Base-by-base conservation (phyloP, 225 moss, liverwort and hornwort species). In the Pseudoscleropodium purum region DNA sequence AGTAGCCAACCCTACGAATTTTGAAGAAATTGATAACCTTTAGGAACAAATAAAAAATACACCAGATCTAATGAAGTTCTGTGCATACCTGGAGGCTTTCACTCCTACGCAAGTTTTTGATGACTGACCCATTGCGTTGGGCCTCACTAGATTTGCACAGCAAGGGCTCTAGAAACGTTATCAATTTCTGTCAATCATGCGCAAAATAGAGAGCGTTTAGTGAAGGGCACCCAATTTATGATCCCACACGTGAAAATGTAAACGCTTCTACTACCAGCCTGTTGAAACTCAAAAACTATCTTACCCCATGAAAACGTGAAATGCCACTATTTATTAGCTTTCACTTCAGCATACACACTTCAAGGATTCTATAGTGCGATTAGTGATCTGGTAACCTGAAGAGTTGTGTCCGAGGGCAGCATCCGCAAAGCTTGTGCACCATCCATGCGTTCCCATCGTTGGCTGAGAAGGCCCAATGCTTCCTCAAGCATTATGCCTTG, bases 381-480 rank as follows among this genome's bases (percentile, higher is more conserved):
- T 39, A 63, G 30, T 74, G 81, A 69, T 59, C 82, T 74, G 56
- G 25, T 11, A 62, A 95, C 96, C 96, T 95, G 92, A 86, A 99
- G 96, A 84, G 94, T 94, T 59, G 97, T 99, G 65, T 97, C 95
- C 52, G 96, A 95, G 82, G 99, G 97, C 88, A 99, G 92, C 96
- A 99, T 96, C 56, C 96, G 95, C 86, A 97, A 94, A 81, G 96
- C 97, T 92, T 96, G 95, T 13, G 97, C 94, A 87, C 97, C 96
- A 91, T 99, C 97, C 89, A 99, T 92, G 59, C 97, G 97, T 78
- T 96, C 97, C 99, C 99, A 99, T 84, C 97, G 90, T 84, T 91
- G 89, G 89, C 95, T 92, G 68, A 99, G 93, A 64, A 99, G 92
- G 67, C 91, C 75, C 81, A 99, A 90, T 60, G 99, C 99, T 93